phyloP scores from a whole-genome alignment of 2,329 filamentous ascomycete species.

The Falciphora oryzae region DNA sequence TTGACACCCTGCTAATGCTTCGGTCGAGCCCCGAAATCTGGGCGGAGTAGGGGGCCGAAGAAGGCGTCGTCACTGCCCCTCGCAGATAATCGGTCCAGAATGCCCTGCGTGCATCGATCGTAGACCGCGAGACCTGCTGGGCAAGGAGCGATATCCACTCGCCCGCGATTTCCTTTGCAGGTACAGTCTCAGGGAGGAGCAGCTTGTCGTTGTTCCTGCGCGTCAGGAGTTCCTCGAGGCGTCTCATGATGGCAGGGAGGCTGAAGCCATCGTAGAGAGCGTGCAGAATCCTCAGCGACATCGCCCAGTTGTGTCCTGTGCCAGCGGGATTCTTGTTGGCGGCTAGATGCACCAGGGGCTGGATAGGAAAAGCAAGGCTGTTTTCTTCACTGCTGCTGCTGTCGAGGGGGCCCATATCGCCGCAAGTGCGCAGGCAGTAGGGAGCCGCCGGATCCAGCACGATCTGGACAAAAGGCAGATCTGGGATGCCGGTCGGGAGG shows the following conservation, averaged over 20 bases:
- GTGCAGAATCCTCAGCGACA: slow-evolving; percentile 68
- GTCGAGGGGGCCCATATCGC: no score
- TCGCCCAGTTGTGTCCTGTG: slow-evolving; percentile 17
- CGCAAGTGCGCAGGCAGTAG: background rate
- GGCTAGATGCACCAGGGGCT: slow-evolving; percentile 22
- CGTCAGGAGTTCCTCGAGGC: slow-evolving; percentile 23
- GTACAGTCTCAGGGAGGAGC: fast-evolving
- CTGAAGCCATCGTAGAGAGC: slow-evolving; percentile 85
- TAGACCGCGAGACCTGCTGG: background rate
- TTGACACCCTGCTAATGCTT: slow-evolving; percentile 21
- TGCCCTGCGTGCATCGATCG: slow-evolving; percentile 15
- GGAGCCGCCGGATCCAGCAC: slow-evolving; percentile 36
- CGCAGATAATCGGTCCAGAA: slow-evolving; percentile 40
- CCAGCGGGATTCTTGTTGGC: slow-evolving; percentile 8
- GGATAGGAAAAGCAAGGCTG: background rate
- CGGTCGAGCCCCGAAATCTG: background rate
- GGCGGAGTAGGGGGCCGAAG: background rate
- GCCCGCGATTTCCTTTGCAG: background rate
- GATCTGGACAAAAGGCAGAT: slow-evolving; percentile 57
- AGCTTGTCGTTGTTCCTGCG: background rate
- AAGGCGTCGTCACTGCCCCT: slow-evolving; percentile 9
- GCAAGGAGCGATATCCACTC: background rate
- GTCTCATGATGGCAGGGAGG: slow-evolving; percentile 55
- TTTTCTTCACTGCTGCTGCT: background rate
- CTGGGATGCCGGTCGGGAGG: slow-evolving; percentile 39